Evolutionary conservation across 2,329 filamentous ascomycete species (phyloP), one percentile per base, ranked within the genome.

Genomic region (Penicillium sp.): DNA sequence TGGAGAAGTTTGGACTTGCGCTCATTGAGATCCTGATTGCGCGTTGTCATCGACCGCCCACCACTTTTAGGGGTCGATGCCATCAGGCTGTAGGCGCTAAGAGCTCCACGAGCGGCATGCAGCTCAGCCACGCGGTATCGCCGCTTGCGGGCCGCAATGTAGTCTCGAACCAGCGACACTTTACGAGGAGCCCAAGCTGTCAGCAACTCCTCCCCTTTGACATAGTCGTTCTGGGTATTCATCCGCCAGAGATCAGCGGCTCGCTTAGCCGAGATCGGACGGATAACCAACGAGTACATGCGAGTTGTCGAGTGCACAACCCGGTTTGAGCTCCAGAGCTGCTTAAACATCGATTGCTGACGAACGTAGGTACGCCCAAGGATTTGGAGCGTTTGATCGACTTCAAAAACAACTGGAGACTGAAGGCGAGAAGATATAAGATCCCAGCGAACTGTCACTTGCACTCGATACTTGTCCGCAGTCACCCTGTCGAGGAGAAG

Each of bases 181-280:
- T 93, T 89, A 34, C 93, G 81, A 1, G 93, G 91, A 6, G 84
- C 82, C 93, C 93, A 98, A 46, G 83, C 82, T 2, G 77, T 82
- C 31, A 98, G 75, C 40, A 84, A 78, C 67, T 98, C 93, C 69
- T 98, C 90, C 45, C 93, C 93, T 67, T 95, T 96, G 59, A 98
- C 87, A 63, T 96, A 97, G 66, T 95, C 89, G 60, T 95, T 86
- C 49, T 88, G 85, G 13, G 90, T 97, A 67, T 89, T 94, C 82
- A 97, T 89, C 44, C 93, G 82, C 93, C 93, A 98, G 10, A 98
- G 76, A 65, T 98, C 93, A 3, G 89, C 89, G 0, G 89, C 88
- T 38, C 88, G 81, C 69, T 96, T 96, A 41, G 95, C 89, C 2
- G 89, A 89, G 6, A 88, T 84, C 0, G 93, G 93, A 24, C 89